Evolutionary conservation across 2,329 filamentous ascomycete species (phyloP), one percentile per base, ranked within the genome.

Genomic region (Aureobasidium sp.): DNA sequence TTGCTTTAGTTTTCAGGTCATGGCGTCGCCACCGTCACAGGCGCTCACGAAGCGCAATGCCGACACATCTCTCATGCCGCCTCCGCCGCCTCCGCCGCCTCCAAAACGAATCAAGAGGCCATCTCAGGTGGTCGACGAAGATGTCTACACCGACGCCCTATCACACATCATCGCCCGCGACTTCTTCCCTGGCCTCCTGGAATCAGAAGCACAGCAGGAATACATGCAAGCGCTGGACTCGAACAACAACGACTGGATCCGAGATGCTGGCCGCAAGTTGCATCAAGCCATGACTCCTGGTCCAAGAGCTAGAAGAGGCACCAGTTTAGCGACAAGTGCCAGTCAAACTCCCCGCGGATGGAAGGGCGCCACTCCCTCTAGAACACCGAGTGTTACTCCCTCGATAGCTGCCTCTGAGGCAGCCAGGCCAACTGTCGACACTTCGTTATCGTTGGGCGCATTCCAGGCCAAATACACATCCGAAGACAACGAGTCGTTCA

Each of bases 401-500:
- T 74, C 73, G 11, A 73, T 71, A 24, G 75, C 75, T 40, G 64
- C 64, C 6, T 77, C 77, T 62, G 75, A 80, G 35, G 2, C 37
- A 1, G 33, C 37, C 1, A 60, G 52, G 47, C 27, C 57, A n/a
- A 27, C 57, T 0, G 79, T 90, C 19, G 87, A 96, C 71, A 85
- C 87, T 45, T 87, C 87, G 67, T 85, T 97, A 79, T 91, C 88
- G 63, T 81, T 99, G 1, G 85, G 87, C 59, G 84, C 87, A 1
- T 99, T 97, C 69, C 94, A 99, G 71, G 83, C 89, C 3, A 93
- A 90, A 67, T 97, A 97, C 76, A 99, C 93, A 1, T 96, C 91
- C 70, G 94, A 99, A 74, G 94, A 99, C 73, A 97, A 97, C 71
- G 94, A 97, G 72, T 95, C 90, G 68, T 97, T 99, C 77, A 96